Evolutionary conservation across 129 eudicot genomes (phyloP), one percentile per base, ranked within the genome.

Genomic region (Deinandra increscens): DNA sequence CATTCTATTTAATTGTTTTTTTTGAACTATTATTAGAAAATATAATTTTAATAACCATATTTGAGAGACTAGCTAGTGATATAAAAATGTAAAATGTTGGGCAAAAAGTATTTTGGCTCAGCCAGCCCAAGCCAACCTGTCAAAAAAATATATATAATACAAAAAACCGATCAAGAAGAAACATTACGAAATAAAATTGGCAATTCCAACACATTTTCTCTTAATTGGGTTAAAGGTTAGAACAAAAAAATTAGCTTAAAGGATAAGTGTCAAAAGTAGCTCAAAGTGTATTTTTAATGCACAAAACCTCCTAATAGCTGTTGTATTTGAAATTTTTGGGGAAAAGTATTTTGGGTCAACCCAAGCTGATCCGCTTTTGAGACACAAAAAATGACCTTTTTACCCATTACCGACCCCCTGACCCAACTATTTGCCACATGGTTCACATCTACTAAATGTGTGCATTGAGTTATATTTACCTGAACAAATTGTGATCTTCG

Each of bases 401-500:
- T 54, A 54, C 61, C 61, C 3, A 7, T 10, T 54, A 54, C 36
- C 2, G 7, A 54, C 4, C 15, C 36, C 61, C 61, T 22, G 61
- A 54, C 36, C 36, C 36, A 3, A 6, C 14, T 1, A 54, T 54
- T 54, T 54, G 61, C 34, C 34, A 26, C 31, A 26, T 26, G 1
- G 31, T 3, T 26, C 31, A 17, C 5, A 17, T 50, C 34, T 9
- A 12, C 31, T 13, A 51, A 26, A 69, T 15, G 15, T n/a, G 36
- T 13, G 63, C 33, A 19, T 10, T 4, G 9, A 62, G 50, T 12
- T 19, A 3, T 50, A 17, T 23, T 39, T 72, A 93, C 98, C 92
- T 93, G 98, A 48, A 93, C 90, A 78, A 93, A 93, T 78, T 93
- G 98, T 53, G 98, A 93, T 82, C 98, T 78, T 54, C 98, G 81